These are phyloP conservation scores for Cadophora sp. DNA, from an alignment of 2,329 filamentous ascomycete species.

Conservation along the genomic window DNA sequence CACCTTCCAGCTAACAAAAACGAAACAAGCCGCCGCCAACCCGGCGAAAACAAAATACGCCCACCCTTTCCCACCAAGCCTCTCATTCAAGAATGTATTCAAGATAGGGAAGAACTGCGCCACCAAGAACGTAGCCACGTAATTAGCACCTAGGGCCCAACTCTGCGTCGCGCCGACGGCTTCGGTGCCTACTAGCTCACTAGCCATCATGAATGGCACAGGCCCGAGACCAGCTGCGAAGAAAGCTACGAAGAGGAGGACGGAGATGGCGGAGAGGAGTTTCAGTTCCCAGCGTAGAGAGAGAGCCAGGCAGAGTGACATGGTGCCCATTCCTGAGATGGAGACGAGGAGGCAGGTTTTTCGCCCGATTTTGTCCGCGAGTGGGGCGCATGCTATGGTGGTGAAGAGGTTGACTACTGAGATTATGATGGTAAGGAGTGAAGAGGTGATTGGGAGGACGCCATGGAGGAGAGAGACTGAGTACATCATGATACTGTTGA, in stretches of 20 bases:
- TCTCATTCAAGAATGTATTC: conserved; percentile 72
- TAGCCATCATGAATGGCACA: conserved; percentile 92
- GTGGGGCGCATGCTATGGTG: conserved; percentile 80
- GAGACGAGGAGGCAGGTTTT: conserved; percentile 85
- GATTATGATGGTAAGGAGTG: conserved; percentile 84
- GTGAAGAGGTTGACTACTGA: conserved; percentile 86
- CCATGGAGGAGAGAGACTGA: conserved; percentile 87
- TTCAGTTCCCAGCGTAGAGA: conserved; percentile 79
- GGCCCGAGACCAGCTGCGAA: conserved; percentile 93
- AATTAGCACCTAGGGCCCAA: conserved; percentile 86
- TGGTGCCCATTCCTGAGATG: conserved; percentile 83
- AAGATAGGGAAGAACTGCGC: conserved; percentile 94
- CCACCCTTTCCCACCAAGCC: conserved; percentile 74
- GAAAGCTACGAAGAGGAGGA: conserved; percentile 84
- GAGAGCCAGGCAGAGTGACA: conserved; percentile 77
- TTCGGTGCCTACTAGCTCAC: conserved; percentile 87
- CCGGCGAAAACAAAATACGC: conserved; percentile 92
- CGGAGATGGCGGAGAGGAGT: conserved; percentile 79
- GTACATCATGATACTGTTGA: conserved; percentile 99
- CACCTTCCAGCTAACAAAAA: conserved; percentile 76
- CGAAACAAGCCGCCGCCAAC: conserved; percentile 70
- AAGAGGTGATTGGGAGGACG: conserved; percentile 81
- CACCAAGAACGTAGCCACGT: conserved; percentile 88
- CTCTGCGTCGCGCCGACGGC: conserved; percentile 92
- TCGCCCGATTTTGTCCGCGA: conserved; percentile 87